Conservation (phyloP, 2,329 filamentous ascomycete species). For the Phaeomoniella chlamydospora region DNA sequence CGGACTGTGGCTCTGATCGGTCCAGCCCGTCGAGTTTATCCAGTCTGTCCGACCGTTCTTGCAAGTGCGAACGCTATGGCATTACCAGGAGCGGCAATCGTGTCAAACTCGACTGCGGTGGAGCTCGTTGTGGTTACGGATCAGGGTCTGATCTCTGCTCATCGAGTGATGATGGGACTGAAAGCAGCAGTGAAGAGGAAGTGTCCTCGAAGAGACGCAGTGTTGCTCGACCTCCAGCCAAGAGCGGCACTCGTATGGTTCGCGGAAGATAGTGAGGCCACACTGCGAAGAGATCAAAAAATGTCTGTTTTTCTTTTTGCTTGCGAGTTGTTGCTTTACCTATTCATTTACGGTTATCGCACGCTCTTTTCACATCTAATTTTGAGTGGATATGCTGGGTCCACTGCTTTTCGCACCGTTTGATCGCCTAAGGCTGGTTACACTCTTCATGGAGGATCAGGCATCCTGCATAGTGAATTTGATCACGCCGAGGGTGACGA, state of each 20-base stretch:
- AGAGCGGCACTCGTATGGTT: too few species aligned
- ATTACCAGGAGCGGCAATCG: constrained; percentile 87
- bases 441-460: too few species aligned
- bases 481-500: too few species aligned
- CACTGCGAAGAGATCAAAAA: not conserved
- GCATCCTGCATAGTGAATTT: too few species aligned
- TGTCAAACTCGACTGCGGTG: constrained; percentile 92
- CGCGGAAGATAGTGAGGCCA: not conserved
- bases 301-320: not conserved
- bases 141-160: constrained; percentile 9
- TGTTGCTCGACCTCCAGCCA: not conserved
- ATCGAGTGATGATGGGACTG: constrained; percentile 6
- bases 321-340: not conserved
- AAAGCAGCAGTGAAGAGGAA: constrained; percentile 7
- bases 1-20: constrained; percentile 46
- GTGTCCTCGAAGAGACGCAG: not conserved
- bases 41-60: constrained; percentile 53
- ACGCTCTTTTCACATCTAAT: not conserved
- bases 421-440: too few species aligned
- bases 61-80: constrained; percentile 91
- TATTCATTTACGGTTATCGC: not conserved
- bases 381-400: too few species aligned
- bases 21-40: constrained; percentile 42
- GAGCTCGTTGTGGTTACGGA: constrained; percentile 67
- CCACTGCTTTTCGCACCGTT: too few species aligned